Base-by-base conservation (phyloP, 2,329 filamentous ascomycete species). In the Nemania sp. region DNA sequence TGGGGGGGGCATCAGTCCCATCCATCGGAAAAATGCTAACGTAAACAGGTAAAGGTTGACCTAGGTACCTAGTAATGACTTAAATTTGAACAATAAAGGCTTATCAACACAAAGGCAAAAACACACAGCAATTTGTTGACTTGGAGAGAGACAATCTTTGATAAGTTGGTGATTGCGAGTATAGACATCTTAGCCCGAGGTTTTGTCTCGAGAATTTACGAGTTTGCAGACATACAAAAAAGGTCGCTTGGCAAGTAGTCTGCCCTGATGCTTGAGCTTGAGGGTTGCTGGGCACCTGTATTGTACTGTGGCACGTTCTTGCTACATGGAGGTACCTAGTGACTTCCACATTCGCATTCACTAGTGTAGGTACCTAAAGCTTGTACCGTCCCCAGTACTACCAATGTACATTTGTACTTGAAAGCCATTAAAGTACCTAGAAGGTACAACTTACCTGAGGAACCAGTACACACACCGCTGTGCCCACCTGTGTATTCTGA, bases 401-500 rank as follows among this genome's bases (percentile, higher is more conserved):
- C 2, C 15, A 7, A 20, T 20, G 38, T 41, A 41, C 15, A 41
- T 15, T 15, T 41, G 38, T 35, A 35, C 32, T 35, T 3, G 32
- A 11, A 7, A 35, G 6, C 32, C 32, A 1, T 35, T 11, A 35
- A 35, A 35, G 32, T 35, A 35, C 32, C 45, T 20, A 11, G 7
- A 6, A 58, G 66, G 66, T 69, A 69, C 2, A 64, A 26, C 41
- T n/a, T 43, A 18, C 32, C 15, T 24, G 22, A 1, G n/a, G 15
- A 26, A 20, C 54, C 22, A 56, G 59, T 63, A 62, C 55, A 62
- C 58, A 63, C 62, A 62, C 57, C 53, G 57, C 64, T 57, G 47
- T 27, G 20, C 54, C 60, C 61, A 65, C 60, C 52, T 61, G n/a
- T 54, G 35, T 62, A 62, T 57, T 52, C 49, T 51, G 32, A 26